A percentile compares a stretch with the other conserved stretches of the same genome.
Conservation (phyloP, 805 yeast species). For the Barnettozyma pratensis region DNA sequence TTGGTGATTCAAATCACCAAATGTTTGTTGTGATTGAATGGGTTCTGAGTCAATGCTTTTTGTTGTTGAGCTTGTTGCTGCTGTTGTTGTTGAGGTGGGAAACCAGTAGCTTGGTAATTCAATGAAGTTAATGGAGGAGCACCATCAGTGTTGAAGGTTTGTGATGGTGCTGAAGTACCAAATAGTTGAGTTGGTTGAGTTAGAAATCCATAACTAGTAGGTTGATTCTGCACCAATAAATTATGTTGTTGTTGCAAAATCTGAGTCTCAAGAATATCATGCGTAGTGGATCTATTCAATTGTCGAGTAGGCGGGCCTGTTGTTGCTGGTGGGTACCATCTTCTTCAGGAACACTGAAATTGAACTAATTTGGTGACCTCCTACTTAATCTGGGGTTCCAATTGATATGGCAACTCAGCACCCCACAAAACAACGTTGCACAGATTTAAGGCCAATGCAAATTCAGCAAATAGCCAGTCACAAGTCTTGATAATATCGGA, state of each 20-base stretch:
- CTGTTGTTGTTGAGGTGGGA: conserved; percentile 27
- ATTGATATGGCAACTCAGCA: conserved; percentile 61
- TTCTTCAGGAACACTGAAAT: conserved; percentile 64
- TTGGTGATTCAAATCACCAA: conserved; percentile 23
- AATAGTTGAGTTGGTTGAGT: conserved; percentile 7
- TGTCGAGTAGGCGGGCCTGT: conserved; percentile 1
- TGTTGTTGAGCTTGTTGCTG: conserved; percentile 27
- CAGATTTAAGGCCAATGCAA: conserved; percentile 85
- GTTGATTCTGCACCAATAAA: conserved; percentile 29
- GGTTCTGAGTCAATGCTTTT: conserved; percentile 20
- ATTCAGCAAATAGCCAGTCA: conserved; percentile 83
- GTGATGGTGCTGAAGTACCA: background rate
- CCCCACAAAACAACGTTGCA: conserved; percentile 77
- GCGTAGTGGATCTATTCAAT: conserved; percentile 7
- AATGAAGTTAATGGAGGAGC: conserved; percentile 7
- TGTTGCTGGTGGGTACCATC: conserved; percentile 4
- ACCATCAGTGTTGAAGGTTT: background rate
- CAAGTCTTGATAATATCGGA: conserved; percentile 88
- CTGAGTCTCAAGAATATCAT: conserved; percentile 23
- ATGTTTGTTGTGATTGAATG: conserved; percentile 10
- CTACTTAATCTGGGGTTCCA: conserved; percentile 68
- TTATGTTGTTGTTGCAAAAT: conserved; percentile 26
- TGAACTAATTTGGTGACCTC: conserved; percentile 86
- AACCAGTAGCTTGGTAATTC: conserved; percentile 25
- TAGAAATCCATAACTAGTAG: conserved; percentile 32